A percentile compares a stretch with the other conserved stretches of the same genome.
phyloP scores from a whole-genome alignment of 257 asterid species.

The Solanum pinnatisectum region DNA sequence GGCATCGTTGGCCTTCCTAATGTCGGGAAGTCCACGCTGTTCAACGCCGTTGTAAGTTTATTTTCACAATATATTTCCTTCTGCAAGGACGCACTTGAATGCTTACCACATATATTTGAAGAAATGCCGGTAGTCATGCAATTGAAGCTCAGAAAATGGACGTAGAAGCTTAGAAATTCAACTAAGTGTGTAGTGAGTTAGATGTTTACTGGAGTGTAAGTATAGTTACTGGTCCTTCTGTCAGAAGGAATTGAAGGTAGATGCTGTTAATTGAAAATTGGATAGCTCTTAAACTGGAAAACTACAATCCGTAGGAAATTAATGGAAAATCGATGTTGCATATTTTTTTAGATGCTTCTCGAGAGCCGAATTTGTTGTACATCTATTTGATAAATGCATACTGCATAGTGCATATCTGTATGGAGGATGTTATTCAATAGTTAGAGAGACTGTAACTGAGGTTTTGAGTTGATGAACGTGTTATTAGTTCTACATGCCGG shows the following conservation, averaged over 20 bases:
- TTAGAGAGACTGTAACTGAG: background rate
- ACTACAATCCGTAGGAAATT: background rate
- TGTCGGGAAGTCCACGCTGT: conserved; percentile 94
- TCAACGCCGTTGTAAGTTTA: conserved; percentile 85
- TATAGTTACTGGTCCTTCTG: background rate
- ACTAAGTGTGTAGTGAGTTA: background rate
- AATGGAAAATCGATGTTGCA: background rate
- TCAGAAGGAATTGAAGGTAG: background rate
- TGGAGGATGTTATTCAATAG: background rate
- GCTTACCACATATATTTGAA: background rate
- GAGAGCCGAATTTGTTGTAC: background rate
- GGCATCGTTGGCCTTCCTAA: conserved; percentile 98
- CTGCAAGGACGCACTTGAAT: background rate
- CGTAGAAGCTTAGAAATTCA: background rate
- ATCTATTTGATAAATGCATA: background rate
- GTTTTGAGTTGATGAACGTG: background rate
- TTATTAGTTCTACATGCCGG: background rate
- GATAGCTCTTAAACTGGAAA: background rate
- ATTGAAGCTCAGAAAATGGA: background rate
- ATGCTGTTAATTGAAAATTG: background rate
- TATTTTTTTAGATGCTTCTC: background rate
- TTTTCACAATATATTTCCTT: background rate
- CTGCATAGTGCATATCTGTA: background rate
- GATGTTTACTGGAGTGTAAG: background rate
- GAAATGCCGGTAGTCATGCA: background rate